Percentiles rank a stretch among this genome's conserved stretches.
These are phyloP conservation scores for Thielaviopsis euricoi DNA, from an alignment of 2,329 filamentous ascomycete genomes.

Conservation along the genomic window DNA sequence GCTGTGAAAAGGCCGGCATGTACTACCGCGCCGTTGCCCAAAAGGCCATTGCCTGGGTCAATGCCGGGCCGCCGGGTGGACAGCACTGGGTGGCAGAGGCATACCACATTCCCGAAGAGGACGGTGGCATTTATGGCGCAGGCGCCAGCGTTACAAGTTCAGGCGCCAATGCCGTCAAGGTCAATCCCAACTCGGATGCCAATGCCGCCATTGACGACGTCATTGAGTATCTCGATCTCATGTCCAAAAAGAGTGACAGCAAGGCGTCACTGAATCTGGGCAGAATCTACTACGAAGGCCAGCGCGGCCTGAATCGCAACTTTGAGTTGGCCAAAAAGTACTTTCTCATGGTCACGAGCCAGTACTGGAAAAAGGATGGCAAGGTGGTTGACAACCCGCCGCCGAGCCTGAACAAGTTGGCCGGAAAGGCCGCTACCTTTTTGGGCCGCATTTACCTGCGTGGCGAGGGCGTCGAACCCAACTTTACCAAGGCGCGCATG, in stretches of 20 bases:
- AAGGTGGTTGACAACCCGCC: slow-evolving; percentile 54
- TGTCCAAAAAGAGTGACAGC: slow-evolving; percentile 78
- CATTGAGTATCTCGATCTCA: slow-evolving; percentile 80
- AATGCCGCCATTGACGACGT: slow-evolving; percentile 85
- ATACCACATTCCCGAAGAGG: slow-evolving; percentile 76
- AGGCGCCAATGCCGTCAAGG: slow-evolving; percentile 62
- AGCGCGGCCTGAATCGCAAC: slow-evolving; percentile 57
- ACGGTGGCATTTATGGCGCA: slow-evolving; percentile 86
- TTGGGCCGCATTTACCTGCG: slow-evolving; percentile 80
- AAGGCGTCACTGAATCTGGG: slow-evolving; percentile 77
- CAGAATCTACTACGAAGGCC: slow-evolving; percentile 76
- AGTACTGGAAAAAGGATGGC: slow-evolving; percentile 72
- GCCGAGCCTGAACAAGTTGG: slow-evolving; percentile 57
- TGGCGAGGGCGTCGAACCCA: slow-evolving; percentile 69
- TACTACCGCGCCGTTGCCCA: slow-evolving; percentile 92
- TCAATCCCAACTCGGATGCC: slow-evolving; percentile 57
- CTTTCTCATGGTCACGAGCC: slow-evolving; percentile 61
- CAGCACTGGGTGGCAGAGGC: slow-evolving; percentile 60
- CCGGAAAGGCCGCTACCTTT: slow-evolving; percentile 70
- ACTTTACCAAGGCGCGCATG: slow-evolving; percentile 54
- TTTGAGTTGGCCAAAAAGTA: slow-evolving; percentile 60
- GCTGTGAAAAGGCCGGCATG: slow-evolving; percentile 67
- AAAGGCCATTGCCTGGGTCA: slow-evolving; percentile 76
- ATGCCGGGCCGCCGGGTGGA: slow-evolving; percentile 80
- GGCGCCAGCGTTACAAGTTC: slow-evolving; percentile 83